A percentile compares a stretch with the other conserved stretches of the same genome.
phyloP scores from a whole-genome alignment of 2,329 filamentous ascomycete species.

The Fonsecaea erecta region DNA sequence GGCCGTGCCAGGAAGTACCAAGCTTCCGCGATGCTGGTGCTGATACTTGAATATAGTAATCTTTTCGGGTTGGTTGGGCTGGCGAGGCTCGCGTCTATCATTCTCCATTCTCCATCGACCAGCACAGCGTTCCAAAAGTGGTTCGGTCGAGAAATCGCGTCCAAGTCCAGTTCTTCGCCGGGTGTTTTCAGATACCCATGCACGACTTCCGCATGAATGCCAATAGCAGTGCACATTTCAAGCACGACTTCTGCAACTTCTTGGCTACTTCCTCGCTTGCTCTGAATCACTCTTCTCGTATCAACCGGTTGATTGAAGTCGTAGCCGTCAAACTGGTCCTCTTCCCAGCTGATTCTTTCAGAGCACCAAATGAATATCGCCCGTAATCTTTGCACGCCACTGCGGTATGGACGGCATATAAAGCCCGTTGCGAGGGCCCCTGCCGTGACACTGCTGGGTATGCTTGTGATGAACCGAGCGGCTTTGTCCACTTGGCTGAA shows the following conservation, averaged over 20 bases:
- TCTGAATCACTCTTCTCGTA: conserved; percentile 79
- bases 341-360: conserved; percentile 95
- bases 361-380: conserved; percentile 97
- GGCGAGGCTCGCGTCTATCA: conserved; percentile 92
- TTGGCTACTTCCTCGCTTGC: conserved; percentile 80
- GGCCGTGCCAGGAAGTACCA: conserved; percentile 96
- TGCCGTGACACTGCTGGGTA: conserved; percentile 81
- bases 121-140: conserved; percentile 98
- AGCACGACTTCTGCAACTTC: conserved; percentile 86
- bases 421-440: conserved; percentile 85
- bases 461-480: conserved; percentile 81
- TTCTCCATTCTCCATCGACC: conserved; percentile 92
- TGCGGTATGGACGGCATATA: conserved; percentile 90
- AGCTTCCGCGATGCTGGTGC: conserved; percentile 72
- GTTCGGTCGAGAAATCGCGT: conserved; percentile 82
- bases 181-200: conserved; percentile 89
- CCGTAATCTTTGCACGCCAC: conserved; percentile 87
- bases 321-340: conserved; percentile 72
- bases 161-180: conserved; percentile 79
- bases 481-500: conserved; percentile 93
- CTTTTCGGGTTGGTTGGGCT: conserved; percentile 87
- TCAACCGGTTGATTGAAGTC: conserved; percentile 58
- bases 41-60: conserved; percentile 73
- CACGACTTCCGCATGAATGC: conserved; percentile 84
- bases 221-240: conserved; percentile 92